Base-by-base conservation (phyloP, 768 basidiomycete genomes). In the Xerocomus brunneocitrinus region DNA sequence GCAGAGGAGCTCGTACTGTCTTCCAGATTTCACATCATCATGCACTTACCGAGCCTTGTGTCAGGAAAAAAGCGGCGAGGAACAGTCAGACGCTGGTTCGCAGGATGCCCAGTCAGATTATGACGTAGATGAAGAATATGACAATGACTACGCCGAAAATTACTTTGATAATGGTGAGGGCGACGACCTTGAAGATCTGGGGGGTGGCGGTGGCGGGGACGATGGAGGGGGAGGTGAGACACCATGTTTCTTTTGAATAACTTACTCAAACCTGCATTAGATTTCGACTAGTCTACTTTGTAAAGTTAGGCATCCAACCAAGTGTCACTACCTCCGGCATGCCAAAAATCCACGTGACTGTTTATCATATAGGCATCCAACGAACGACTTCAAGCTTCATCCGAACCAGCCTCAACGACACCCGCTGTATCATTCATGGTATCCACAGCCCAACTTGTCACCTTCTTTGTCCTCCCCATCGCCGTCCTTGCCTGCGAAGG, bases 121-220 rank as follows among this genome's bases (percentile, higher is more conserved):
- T 63, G 90, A 91, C 58, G 87, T 89, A 22, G 87, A 91, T 31
- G 91, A 95, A 67, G 90, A 91, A 61, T 91, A 92, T 63, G 91
- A 92, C 68, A 91, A 93, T 59, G 91, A 93, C 57, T 93, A 93
- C 57, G 90, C 86, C 3, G 87, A 88, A 56, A 90, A 93, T 65
- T 92, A 93, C 76, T 93, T 93, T 65, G 90, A 93, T 67, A 91
- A 91, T 50, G 90, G 90, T 16, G 90, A 91, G 69, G 84, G 76
- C 4, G 90, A 92, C 49, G 88, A 92, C 62, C 68, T 79, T 50
- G 91, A 93, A 61, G 85, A 90, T 61, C 67, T 89, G 22, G 89
- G 85, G 5, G 90, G 80, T 8, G 85, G 82, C 0, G 85, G 77
- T 9, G 87, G 79, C 4, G 79, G 69, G 13, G 88, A 80, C 16